A percentile compares a stretch with the other conserved stretches of the same genome.
Conservation (phyloP, 768 basidiomycete genomes). For the Agaricus bisporus region DNA sequence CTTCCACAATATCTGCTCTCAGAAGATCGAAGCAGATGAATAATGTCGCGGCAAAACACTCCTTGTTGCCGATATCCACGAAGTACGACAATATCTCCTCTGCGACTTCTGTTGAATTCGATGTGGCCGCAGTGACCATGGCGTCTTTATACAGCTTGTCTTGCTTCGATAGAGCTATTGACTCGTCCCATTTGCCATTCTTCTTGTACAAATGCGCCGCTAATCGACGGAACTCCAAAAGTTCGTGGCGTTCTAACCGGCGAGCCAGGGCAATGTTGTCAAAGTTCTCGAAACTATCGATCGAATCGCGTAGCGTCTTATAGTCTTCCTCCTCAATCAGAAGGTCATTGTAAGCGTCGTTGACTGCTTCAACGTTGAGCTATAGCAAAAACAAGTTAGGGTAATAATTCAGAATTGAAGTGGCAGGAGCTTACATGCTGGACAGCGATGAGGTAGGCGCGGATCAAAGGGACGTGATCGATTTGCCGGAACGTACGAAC, state of each 20-base stretch:
- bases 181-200: conserved; percentile 95
- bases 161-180: conserved; percentile 89
- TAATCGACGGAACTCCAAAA: conserved; percentile 91
- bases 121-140: conserved; percentile 87
- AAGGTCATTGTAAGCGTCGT: conserved; percentile 97
- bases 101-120: conserved; percentile 79
- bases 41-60: conserved; percentile 88
- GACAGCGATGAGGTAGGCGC: conserved; percentile 94
- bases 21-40: conserved; percentile 96
- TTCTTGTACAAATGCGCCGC: conserved; percentile 99
- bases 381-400: conserved; percentile 23
- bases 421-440: conserved; percentile 66
- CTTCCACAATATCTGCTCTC: conserved; percentile 87
- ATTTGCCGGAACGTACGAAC: conserved; percentile 94
- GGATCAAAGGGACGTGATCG: conserved; percentile 93
- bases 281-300: conserved; percentile 98
- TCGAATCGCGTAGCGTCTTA: conserved; percentile 94
- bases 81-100: conserved; percentile 96
- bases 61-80: conserved; percentile 97
- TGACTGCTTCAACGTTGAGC: conserved; percentile 95
- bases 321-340: conserved; percentile 99
- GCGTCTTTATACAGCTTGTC: conserved; percentile 98
- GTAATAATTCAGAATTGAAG: background rate
- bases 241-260: conserved; percentile 81
- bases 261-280: conserved; percentile 84